Evolutionary conservation across 164 flowering plant genomes (phyloP), one percentile per base, ranked within the genome.

Genomic region (Vitis labrusca): DNA sequence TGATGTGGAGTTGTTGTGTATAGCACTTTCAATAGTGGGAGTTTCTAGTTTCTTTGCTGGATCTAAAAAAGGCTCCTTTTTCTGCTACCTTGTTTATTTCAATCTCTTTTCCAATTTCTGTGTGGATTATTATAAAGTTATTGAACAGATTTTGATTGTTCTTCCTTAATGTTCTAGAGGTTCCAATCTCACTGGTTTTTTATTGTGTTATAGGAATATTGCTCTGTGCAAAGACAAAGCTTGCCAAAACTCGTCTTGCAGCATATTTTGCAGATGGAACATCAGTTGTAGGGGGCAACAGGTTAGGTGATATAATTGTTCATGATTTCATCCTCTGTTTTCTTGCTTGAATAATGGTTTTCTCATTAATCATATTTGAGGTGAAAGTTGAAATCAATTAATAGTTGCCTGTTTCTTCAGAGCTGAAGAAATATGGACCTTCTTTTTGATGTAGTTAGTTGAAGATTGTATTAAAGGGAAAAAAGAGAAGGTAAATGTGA

Each of bases 201-300:
- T 14, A 15, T 19, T 61, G 44, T 63, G 29, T 59, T 76, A 55
- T 59, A 95, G 99, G 99, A 64, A 79, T 95, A 75, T 74, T 95
- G 63, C 91, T 95, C 51, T 95, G 99, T 84, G 98, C 99, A 65
- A 95, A 91, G 85, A 85, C 99, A 69, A 90, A 89, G 77, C 62
- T 78, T 23, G 94, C 98, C 10, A 95, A 90, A 82, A 77, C 83
- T 78, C 78, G 77, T 62, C 88, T 93, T 69, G 91, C 99, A 62
- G 77, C 87, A 70, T 88, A 83, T 80, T 95, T 95, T 85, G 97
- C 99, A 77, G 93, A 91, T 79, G 97, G 90, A n/a, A 89, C 97
- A 55, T 87, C 96, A 47, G 68, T 68, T 50, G 71, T 91, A 61
- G 79, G 64, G 48, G 71, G 64, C 14, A 79, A 68, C 66, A 83